Percentiles rank a stretch among this genome's conserved stretches.
Evolutionary conservation across 192 early-diverging fungal species (phyloP).

Genomic region (Backusella macrospora): DNA sequence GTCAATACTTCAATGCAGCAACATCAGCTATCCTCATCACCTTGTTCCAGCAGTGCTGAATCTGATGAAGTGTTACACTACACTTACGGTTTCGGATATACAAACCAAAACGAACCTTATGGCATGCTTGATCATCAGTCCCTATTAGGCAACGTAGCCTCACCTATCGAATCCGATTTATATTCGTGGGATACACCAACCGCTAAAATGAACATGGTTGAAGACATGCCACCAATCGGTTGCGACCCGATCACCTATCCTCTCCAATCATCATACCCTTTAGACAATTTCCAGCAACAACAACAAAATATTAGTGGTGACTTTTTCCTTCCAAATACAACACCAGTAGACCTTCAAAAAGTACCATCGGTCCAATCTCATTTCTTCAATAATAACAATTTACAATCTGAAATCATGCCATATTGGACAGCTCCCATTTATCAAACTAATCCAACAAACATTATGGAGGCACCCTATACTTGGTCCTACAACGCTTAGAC

Average conservation of each 20-base stretch:
- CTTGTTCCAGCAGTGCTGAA: constrained; percentile 18
- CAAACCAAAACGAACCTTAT: constrained; percentile 1
- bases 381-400: neutral
- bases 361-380: neutral
- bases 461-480: neutral
- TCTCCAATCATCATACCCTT: neutral
- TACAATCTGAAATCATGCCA: constrained; percentile 7
- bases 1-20: constrained; percentile 9
- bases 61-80: constrained; percentile 19
- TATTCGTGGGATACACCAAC: constrained; percentile 22
- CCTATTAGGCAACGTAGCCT: constrained; percentile 1
- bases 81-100: constrained; percentile 18
- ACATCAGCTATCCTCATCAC: constrained; percentile 3
- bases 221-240: constrained; percentile 16
- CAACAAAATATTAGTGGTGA: neutral
- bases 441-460: constrained; percentile 11
- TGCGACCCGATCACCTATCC: constrained; percentile 6
- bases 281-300: neutral
- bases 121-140: constrained; percentile 16
- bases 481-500: constrained; percentile 1
- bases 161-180: constrained; percentile 12
- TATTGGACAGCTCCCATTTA: constrained; percentile 5
- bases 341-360: neutral
- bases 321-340: neutral
- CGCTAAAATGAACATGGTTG: constrained; percentile 14